phyloP scores from a whole-genome alignment of 768 basidiomycete genomes.

The Leccinum pellstonianum region DNA sequence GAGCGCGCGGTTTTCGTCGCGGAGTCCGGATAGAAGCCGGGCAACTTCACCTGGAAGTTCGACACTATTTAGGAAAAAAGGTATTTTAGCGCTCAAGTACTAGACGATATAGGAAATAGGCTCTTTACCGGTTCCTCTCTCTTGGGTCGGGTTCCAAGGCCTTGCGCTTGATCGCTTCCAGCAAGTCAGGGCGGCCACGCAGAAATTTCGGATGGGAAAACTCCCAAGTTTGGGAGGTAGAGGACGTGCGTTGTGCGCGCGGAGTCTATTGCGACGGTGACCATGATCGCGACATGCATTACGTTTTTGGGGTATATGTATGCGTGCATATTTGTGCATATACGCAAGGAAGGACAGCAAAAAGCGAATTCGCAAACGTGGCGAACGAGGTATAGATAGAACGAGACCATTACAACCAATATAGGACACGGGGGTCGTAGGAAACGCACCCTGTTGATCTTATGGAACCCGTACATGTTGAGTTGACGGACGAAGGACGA shows the following conservation, averaged over 20 bases:
- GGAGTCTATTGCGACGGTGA: constrained; percentile 52
- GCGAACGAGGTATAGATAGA: constrained; percentile 1
- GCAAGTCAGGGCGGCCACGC: constrained; percentile 73
- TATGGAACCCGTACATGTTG: constrained; percentile 97
- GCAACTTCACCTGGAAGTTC: constrained; percentile 80
- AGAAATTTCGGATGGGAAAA: constrained; percentile 87
- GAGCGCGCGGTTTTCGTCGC: constrained; percentile 68
- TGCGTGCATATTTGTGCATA: constrained; percentile 3
- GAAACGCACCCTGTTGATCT: constrained; percentile 75
- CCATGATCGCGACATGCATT: neutral
- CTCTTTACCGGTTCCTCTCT: constrained; percentile 28
- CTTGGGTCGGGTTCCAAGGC: constrained; percentile 78
- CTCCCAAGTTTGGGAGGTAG: constrained; percentile 84
- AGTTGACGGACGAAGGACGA: constrained; percentile 93
- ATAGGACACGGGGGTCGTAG: neutral
- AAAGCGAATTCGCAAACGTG: neutral
- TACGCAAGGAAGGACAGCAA: constrained; percentile 3
- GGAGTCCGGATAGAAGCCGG: constrained; percentile 53
- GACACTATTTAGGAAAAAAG: constrained; percentile 46
- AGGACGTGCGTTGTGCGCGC: constrained; percentile 77
- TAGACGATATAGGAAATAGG: neutral
- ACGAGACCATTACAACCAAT: constrained; percentile 13
- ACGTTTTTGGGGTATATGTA: constrained; percentile 3
- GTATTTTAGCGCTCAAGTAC: constrained; percentile 3
- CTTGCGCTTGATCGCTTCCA: constrained; percentile 86